phyloP scores from a whole-genome alignment of 345 rosid genomes.

The Citrus unshiu region DNA sequence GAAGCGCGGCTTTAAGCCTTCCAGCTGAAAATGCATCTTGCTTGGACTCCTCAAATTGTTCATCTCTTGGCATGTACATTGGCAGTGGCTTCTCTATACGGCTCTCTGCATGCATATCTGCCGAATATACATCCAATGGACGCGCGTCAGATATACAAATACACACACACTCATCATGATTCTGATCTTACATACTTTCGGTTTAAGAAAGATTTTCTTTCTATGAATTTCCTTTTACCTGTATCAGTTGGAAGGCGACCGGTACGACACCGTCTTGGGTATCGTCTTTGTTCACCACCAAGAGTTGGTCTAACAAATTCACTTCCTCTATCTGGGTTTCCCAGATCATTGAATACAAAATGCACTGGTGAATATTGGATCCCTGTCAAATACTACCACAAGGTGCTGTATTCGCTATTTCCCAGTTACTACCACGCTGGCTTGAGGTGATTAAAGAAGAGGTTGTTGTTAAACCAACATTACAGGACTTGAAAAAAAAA shows the following conservation, averaged over 20 bases:
- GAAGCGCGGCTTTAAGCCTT: slow-evolving; percentile 80
- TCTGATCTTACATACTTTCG: too few relatives aligned
- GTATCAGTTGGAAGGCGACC: slow-evolving; percentile 65
- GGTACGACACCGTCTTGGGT: slow-evolving; percentile 92
- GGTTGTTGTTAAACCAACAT: too few relatives aligned
- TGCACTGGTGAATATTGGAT: too few relatives aligned
- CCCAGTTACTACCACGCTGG: too few relatives aligned
- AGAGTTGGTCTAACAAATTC: slow-evolving; percentile 63
- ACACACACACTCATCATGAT: too few relatives aligned
- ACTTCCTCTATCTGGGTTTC: slow-evolving; percentile 73
- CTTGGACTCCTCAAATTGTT: slow-evolving; percentile 87
- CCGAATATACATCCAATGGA: not conserved
- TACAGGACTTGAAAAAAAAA: not conserved
- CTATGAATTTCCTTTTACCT: not conserved
- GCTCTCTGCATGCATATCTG: slow-evolving; percentile 70
- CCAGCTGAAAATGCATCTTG: slow-evolving; percentile 60
- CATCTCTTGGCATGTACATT: slow-evolving; percentile 88
- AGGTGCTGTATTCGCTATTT: too few relatives aligned
- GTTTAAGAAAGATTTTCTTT: too few relatives aligned
- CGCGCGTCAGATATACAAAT: not conserved
- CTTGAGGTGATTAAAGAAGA: too few relatives aligned
- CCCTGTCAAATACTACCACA: too few relatives aligned
- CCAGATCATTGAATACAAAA: slow-evolving; percentile 74
- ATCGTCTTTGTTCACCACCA: slow-evolving; percentile 67
- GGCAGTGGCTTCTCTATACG: slow-evolving; percentile 93